Evolutionary conservation across 345 rosid genomes (phyloP).

Genomic region (Salix suchowensis): DNA sequence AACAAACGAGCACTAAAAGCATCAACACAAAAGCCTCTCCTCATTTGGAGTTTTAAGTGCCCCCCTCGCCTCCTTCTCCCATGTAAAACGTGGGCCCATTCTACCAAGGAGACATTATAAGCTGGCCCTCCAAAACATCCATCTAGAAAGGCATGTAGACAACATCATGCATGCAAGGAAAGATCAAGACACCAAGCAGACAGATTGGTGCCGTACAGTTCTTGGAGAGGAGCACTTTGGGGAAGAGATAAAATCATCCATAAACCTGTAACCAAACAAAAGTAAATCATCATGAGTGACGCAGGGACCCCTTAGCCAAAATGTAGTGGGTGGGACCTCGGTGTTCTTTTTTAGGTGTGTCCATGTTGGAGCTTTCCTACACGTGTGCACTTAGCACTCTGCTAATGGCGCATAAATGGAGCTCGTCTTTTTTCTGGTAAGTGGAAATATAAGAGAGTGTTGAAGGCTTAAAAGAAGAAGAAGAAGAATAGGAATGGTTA

Average conservation of each 20-base stretch:
- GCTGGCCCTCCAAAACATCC: slow-evolving; percentile 10
- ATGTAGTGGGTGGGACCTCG: slow-evolving; percentile 12
- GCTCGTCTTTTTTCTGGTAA: slow-evolving; percentile 9
- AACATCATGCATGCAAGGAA: slow-evolving; percentile 41
- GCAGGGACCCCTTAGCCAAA: neutral
- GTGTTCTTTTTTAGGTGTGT: neutral
- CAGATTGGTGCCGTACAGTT: neutral
- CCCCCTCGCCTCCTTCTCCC: neutral
- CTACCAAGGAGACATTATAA: slow-evolving; percentile 6
- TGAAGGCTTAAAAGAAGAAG: neutral
- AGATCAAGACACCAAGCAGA: slow-evolving; percentile 12
- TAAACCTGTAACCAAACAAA: neutral
- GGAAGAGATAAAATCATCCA: neutral
- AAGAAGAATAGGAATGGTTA: neutral
- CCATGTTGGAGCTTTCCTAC: slow-evolving; percentile 4
- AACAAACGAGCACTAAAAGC: too few relatives aligned
- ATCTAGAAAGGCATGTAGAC: slow-evolving; percentile 29
- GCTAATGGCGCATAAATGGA: neutral
- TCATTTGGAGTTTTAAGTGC: too few relatives aligned
- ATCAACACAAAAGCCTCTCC: neutral
- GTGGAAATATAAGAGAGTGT: slow-evolving; percentile 5
- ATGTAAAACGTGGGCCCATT: neutral
- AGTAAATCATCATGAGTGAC: neutral
- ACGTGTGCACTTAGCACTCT: slow-evolving; percentile 11
- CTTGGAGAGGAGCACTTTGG: neutral